Base-by-base conservation (phyloP, 331 rosid species). In the Arachis monticola region DNA sequence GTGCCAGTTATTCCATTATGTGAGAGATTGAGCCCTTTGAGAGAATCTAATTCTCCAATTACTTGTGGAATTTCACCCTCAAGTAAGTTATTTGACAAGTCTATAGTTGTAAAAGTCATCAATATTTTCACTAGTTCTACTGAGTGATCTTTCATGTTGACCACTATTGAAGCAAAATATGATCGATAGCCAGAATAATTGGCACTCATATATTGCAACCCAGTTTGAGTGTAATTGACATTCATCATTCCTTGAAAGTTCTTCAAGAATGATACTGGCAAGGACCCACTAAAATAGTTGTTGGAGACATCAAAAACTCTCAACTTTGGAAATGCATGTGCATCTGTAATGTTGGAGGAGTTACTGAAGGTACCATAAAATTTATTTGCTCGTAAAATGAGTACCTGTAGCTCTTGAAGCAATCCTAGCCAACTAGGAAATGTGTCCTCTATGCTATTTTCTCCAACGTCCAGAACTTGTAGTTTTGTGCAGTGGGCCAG, bases 21-120 rank as follows among this genome's bases (percentile, higher is more conserved):
- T 1, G 79, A 77, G 5, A 78, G 58, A 48, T 84, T 75, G 0
- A 81, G 74, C 0, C 83, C 83, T 74, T 0, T 6, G 8, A 85
- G 79, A 6, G 71, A 59, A 2, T 12, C 3, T 5, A 81, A 59
- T 6, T 47, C 56, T 58, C 85, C 81, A 41, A 75, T 51, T 0
- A 8, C 58, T 4, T 6, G 3, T 1, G 69, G 78, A 32, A 85
- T 46, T 22, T 79, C 68, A 0, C 83, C 85, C 12, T 55, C 63
- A 52, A 85, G 70, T 44, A 30, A 65, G 31, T 83, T 86, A 2
- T 70, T 81, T 31, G 87, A 81, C 0, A 80, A 64, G 68, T 83
- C 87, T 60, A 76, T 42, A 0, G 7, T 53, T 56, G 74, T 59
- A 47, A 58, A 72, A 17, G 9, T 40, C 4, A 44, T 67, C 4